Evolutionary conservation across 306 rosid species (phyloP), one percentile per base, ranked within the genome.

Genomic region (Sesbania bispinosa): DNA sequence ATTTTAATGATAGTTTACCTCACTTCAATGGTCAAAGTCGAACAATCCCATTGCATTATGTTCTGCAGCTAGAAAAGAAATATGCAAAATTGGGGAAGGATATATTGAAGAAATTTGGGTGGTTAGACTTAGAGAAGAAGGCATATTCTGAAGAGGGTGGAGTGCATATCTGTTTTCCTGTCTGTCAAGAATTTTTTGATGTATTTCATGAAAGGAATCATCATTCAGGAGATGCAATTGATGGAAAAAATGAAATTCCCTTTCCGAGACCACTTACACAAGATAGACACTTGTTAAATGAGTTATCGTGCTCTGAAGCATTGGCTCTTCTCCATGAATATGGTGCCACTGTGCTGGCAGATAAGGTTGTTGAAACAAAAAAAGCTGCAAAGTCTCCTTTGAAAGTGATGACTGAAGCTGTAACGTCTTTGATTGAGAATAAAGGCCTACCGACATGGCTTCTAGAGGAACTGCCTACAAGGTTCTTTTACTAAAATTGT

Each of bases 51-150:
- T 71, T 82, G 30, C 83, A 74, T 77, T 80, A 83, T 81, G 83
- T 87, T 84, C 80, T 94, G 68, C 84, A 82, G 77, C 81, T 94
- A 48, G 89, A 86, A 71, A 90, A 71, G 74, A 86, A 85, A 71
- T 70, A 81, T 75, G 98, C 96, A 29, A 90, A 94, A 77, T 77
- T 78, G 29, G 98, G 89, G 61, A 94, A 94, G 86, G 96, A 90
- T 71, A 64, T 89, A 63, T 77, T 90, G 88, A 94, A 94, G 84
- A 88, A 85, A 84, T 91, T 87, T 80, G 90, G 89, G 43, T 94
- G 99, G 97, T 82, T 94, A 79, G 99, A 91, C 77, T 64, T 86
- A 43, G 83, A 77, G 53, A 87, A 95, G 86, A 94, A 90, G 75
- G 96, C 80, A 61, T 79, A 76, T 76, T 79, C 89, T 10, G 62